Evolutionary conservation across 2,329 filamentous ascomycete genomes (phyloP).

Genomic region (Pseudodiploospora longispora): DNA sequence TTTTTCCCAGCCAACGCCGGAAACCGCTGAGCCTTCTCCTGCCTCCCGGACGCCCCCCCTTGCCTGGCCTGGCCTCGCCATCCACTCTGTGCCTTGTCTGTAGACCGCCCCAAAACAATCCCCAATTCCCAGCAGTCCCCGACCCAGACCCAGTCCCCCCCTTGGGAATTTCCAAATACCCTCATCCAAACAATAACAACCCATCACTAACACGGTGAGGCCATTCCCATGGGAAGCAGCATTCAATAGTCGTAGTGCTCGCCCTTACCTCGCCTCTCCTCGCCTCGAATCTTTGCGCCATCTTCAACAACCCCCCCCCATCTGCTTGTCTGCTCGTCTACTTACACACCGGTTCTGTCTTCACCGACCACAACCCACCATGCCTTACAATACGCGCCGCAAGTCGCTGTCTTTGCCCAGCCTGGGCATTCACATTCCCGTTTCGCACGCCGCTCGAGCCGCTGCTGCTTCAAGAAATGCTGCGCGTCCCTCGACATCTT

Average conservation of each 20-base stretch:
- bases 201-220: slow-evolving; percentile 1
- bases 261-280: slow-evolving; percentile 4
- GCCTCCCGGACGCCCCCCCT: slow-evolving; percentile 4
- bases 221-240: slow-evolving; percentile 4
- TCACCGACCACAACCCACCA: slow-evolving; percentile 27
- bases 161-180: slow-evolving; percentile 5
- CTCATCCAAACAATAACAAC: slow-evolving; percentile 5
- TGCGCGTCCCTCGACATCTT: slow-evolving; percentile 21
- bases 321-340: slow-evolving; percentile 2
- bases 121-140: slow-evolving; percentile 3
- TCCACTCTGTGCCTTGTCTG: slow-evolving; percentile 12
- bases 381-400: slow-evolving; percentile 95
- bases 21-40: slow-evolving; percentile 15
- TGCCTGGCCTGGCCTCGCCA: slow-evolving; percentile 1
- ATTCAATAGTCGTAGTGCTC: slow-evolving; percentile 2
- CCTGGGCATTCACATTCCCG: slow-evolving; percentile 81
- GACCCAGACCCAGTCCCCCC: slow-evolving; percentile 14
- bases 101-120: slow-evolving; percentile 15
- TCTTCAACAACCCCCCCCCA: slow-evolving; percentile 1
- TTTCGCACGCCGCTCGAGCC: slow-evolving; percentile 53
- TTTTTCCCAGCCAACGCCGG: slow-evolving; percentile 17
- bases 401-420: slow-evolving; percentile 92
- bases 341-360: background rate
- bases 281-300: background rate
- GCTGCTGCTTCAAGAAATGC: slow-evolving; percentile 36